These are phyloP conservation scores for Rhodotorula sp. DNA, from an alignment of 1,284 basidiomycete species.

Conservation along the genomic window DNA sequence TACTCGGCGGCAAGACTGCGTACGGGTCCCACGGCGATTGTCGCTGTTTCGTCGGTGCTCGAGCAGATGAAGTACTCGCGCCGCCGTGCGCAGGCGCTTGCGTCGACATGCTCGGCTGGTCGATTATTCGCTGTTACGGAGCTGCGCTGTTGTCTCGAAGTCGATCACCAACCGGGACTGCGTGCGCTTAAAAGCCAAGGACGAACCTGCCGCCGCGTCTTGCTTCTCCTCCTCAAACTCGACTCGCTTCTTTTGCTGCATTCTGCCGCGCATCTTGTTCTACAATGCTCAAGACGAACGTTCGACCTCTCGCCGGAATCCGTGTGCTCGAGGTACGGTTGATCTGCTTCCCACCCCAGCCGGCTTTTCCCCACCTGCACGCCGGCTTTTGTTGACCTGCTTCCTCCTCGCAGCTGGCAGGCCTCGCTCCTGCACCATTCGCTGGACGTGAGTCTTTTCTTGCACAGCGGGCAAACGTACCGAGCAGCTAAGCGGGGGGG, in stretches of 20 bases:
- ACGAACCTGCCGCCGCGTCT: background rate
- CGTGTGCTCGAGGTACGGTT: constrained; percentile 32
- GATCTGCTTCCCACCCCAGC: too few relatives aligned
- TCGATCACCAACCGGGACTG: too few relatives aligned
- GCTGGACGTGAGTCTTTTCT: constrained; percentile 52
- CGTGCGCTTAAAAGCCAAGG: background rate
- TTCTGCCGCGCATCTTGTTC: background rate
- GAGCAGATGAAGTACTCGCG: constrained; percentile 6
- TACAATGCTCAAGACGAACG: background rate
- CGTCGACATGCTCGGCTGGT: background rate
- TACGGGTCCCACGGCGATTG: constrained; percentile 35
- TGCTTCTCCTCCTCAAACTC: background rate
- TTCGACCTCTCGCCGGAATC: constrained; percentile 25
- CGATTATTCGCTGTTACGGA: too few relatives aligned
- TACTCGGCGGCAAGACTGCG: constrained; percentile 21
- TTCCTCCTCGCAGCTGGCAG: constrained; percentile 64
- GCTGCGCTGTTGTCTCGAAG: too few relatives aligned
- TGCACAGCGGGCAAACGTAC: too few relatives aligned
- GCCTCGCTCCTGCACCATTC: constrained; percentile 78
- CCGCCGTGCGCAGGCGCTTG: constrained; percentile 8
- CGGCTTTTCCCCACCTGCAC: constrained; percentile 7
- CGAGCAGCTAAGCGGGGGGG: too few relatives aligned
- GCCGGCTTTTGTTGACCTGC: background rate
- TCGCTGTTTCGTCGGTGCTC: constrained; percentile 4
- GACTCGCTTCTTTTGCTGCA: too few relatives aligned